Conservation (phyloP, 2,329 filamentous ascomycete species). For the Talaromyces sp. region DNA sequence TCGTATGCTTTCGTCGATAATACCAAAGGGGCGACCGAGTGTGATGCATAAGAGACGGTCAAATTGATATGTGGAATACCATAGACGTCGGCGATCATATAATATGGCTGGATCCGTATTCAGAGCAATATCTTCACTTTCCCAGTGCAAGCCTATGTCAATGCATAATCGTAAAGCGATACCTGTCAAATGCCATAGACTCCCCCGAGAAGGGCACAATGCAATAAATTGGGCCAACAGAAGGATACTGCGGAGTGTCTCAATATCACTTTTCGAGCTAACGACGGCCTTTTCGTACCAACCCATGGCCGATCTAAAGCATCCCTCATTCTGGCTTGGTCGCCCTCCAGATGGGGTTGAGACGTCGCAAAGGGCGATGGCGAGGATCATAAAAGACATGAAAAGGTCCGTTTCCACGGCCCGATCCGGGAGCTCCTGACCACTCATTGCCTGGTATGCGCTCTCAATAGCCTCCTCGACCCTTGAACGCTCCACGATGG, state of each 20-base stretch:
- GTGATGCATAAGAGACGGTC: constrained; percentile 6
- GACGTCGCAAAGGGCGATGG: constrained; percentile 25
- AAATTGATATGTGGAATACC: constrained; percentile 4
- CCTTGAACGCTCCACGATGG: constrained; percentile 22
- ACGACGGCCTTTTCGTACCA: constrained; percentile 24
- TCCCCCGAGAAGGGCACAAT: constrained; percentile 26
- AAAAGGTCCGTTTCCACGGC: constrained; percentile 23
- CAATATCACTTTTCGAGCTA: constrained; percentile 27
- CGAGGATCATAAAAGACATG: constrained; percentile 28
- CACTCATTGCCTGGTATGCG: constrained; percentile 17
- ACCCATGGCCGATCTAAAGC: constrained; percentile 26
- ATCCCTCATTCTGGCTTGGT: constrained; percentile 28
- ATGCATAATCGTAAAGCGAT: constrained; percentile 28
- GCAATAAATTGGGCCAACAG: constrained; percentile 28
- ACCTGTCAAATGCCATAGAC: constrained; percentile 30
- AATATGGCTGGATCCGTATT: constrained; percentile 17
- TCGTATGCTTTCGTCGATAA: constrained; percentile 11
- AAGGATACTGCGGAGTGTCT: constrained; percentile 25
- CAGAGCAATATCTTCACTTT: constrained; percentile 17
- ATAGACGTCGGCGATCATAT: constrained; percentile 20
- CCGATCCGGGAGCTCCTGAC: constrained; percentile 5
- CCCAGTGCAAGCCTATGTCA: constrained; percentile 30
- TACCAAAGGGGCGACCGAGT: constrained; percentile 3
- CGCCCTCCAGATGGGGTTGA: constrained; percentile 19
- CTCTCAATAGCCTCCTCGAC: constrained; percentile 21